phyloP scores from a whole-genome alignment of 306 rosid species.

The Trifolium dubium region DNA sequence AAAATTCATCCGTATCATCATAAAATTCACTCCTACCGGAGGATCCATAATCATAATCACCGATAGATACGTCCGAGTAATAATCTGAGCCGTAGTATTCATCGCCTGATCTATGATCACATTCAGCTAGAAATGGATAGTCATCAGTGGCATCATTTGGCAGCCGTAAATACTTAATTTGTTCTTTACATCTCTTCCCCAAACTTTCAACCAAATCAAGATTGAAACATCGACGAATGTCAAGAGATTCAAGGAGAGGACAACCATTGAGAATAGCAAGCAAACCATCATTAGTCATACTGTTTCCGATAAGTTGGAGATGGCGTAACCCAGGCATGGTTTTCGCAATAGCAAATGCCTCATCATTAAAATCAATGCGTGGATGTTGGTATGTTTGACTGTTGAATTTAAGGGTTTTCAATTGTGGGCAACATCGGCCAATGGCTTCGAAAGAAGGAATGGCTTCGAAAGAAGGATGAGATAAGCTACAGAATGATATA shows the following conservation, averaged over 20 bases:
- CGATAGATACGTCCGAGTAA: slow-evolving; percentile 46
- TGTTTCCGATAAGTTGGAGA: slow-evolving; percentile 67
- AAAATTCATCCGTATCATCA: too few species aligned
- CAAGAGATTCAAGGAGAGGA: slow-evolving; percentile 69
- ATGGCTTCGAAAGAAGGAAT: slow-evolving; percentile 51
- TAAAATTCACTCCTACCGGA: too few species aligned
- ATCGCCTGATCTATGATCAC: slow-evolving; percentile 37
- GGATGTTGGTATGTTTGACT: slow-evolving; percentile 8
- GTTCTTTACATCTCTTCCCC: slow-evolving; percentile 51
- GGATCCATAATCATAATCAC: slow-evolving; percentile 35
- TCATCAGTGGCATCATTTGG: slow-evolving; percentile 54
- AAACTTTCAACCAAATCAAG: slow-evolving; percentile 46
- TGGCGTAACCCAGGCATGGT: slow-evolving; percentile 54
- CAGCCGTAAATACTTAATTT: slow-evolving; percentile 48
- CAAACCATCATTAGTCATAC: slow-evolving; percentile 62
- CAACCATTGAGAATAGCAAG: slow-evolving; percentile 66
- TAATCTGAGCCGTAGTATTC: slow-evolving; percentile 47
- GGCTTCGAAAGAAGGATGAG: slow-evolving; percentile 48
- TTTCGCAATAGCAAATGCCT: slow-evolving; percentile 55
- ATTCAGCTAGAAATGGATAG: slow-evolving; percentile 41
- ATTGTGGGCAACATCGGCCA: slow-evolving; percentile 59
- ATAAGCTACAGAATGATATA: slow-evolving; percentile 40
- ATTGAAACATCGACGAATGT: slow-evolving; percentile 61
- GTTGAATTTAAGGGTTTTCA: slow-evolving; percentile 58
- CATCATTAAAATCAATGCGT: slow-evolving; percentile 43